Evolutionary conservation across 805 yeast genomes (phyloP).

Genomic region (Schwanniomyces occidentalis): DNA sequence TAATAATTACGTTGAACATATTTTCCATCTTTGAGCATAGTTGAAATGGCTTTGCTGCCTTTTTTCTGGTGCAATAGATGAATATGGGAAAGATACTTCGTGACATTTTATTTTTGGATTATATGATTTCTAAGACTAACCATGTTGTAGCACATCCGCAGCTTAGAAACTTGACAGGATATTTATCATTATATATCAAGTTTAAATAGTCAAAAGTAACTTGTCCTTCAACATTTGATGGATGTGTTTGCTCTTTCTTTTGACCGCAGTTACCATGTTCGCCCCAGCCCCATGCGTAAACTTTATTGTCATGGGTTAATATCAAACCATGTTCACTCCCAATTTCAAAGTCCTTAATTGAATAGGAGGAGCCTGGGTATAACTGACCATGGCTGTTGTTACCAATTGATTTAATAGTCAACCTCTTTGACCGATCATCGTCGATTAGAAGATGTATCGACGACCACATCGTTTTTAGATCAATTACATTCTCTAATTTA

Average conservation of each 20-base stretch:
- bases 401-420: conserved; percentile 54
- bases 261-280: conserved; percentile 95
- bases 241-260: conserved; percentile 4
- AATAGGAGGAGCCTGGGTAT: conserved; percentile 17
- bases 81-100: conserved; percentile 76
- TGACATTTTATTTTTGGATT: conserved; percentile 47
- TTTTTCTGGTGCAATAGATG: conserved; percentile 51
- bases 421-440: neutral
- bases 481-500: conserved; percentile 1
- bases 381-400: conserved; percentile 77
- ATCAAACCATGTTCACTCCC: conserved; percentile 91
- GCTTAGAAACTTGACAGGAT: conserved; percentile 32
- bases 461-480: conserved; percentile 67
- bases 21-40: conserved; percentile 68
- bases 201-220: conserved; percentile 42
- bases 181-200: conserved; percentile 22
- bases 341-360: conserved; percentile 32
- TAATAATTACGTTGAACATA: conserved; percentile 68
- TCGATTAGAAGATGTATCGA: conserved; percentile 55
- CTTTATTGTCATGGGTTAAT: conserved; percentile 25
- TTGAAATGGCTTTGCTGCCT: conserved; percentile 10
- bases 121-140: conserved; percentile 36
- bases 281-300: conserved; percentile 96
- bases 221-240: conserved; percentile 12
- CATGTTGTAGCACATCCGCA: conserved; percentile 75